A percentile compares a stretch with the other conserved stretches of the same genome.
Evolutionary conservation across 352 stramenopile genomes (phyloP).

Genomic region (Phytophthora sansomeana): DNA sequence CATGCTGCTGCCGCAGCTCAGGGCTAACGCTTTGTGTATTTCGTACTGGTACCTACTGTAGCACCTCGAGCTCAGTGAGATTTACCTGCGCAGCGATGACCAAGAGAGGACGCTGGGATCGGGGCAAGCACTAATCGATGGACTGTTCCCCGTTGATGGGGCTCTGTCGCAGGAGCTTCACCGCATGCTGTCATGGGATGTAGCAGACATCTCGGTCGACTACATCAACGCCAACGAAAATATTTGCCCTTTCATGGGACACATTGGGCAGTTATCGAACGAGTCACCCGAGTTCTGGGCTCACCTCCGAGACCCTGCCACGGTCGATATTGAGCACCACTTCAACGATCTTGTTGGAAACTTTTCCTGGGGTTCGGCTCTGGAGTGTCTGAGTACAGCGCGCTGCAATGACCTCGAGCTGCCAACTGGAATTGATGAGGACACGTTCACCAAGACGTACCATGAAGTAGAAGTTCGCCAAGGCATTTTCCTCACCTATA

Average conservation of each 20-base stretch:
- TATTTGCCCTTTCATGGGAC: conserved; percentile 80
- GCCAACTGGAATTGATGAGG: conserved; percentile 67
- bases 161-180: conserved; percentile 56
- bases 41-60: conserved; percentile 18
- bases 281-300: conserved; percentile 61
- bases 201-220: conserved; percentile 78
- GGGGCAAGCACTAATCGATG: conserved; percentile 83
- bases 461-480: conserved; percentile 78
- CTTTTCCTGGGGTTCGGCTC: conserved; percentile 81
- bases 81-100: conserved; percentile 88
- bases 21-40: not conserved
- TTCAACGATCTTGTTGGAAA: conserved; percentile 76
- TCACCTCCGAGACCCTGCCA: conserved; percentile 56
- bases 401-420: conserved; percentile 82
- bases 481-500: conserved; percentile 71
- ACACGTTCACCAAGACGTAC: conserved; percentile 82
- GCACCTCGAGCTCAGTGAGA: conserved; percentile 53
- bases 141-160: conserved; percentile 73
- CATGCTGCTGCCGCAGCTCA: not conserved
- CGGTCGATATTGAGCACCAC: conserved; percentile 58
- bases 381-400: conserved; percentile 85
- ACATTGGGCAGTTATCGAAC: conserved; percentile 70
- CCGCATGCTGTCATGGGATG: conserved; percentile 80
- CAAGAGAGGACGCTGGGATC: conserved; percentile 86
- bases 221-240: conserved; percentile 84